These are phyloP conservation scores for Alternaria arborescens DNA, from an alignment of 2,329 filamentous ascomycete species.

Conservation along the genomic window DNA sequence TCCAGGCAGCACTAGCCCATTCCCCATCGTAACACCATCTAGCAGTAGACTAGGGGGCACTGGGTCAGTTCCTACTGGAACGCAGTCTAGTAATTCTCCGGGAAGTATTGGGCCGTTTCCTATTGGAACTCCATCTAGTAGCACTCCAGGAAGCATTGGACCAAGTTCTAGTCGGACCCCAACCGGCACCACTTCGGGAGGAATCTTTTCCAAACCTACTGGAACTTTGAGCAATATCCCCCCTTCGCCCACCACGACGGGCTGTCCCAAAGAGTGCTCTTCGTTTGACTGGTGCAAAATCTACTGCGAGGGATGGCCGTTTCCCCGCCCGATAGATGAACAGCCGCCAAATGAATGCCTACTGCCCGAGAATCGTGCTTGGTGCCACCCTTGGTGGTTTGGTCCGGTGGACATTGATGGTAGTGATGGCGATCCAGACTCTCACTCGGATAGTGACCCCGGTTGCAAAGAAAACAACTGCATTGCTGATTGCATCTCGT, in stretches of 20 bases:
- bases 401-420: neutral
- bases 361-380: constrained; percentile 6
- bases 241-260: neutral
- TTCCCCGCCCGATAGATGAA: constrained; percentile 6
- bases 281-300: constrained; percentile 6
- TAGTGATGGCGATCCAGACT: constrained; percentile 14
- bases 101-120: neutral
- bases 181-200: neutral
- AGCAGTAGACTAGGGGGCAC: neutral
- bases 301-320: constrained; percentile 7
- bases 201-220: neutral
- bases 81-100: neutral
- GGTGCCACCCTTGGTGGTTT: constrained; percentile 21
- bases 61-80: neutral
- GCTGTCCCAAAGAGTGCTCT: constrained; percentile 13
- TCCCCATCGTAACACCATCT: neutral
- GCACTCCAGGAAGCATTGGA: neutral
- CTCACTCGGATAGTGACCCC: constrained; percentile 10
- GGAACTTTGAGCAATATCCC: neutral
- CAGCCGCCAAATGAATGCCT: constrained; percentile 17
- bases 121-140: neutral
- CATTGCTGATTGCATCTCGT: constrained; percentile 9
- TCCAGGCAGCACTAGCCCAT: neutral
- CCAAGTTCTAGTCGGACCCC: neutral
- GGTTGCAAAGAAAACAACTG: constrained; percentile 25